A percentile compares a stretch with the other conserved stretches of the same genome.
phyloP scores from a whole-genome alignment of 768 basidiomycete genomes.

The Leccinum variicolor region DNA sequence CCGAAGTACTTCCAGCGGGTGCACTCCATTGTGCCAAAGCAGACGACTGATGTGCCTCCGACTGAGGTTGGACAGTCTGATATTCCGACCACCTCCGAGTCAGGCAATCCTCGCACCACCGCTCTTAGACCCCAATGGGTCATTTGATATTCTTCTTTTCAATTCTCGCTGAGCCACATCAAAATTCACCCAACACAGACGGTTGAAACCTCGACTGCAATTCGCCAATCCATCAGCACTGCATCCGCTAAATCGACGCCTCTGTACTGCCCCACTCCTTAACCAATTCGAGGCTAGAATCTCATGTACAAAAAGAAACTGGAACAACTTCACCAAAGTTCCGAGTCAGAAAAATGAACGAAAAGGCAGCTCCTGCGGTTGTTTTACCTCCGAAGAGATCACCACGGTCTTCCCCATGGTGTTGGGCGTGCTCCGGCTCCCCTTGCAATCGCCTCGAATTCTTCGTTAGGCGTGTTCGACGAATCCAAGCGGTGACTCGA shows the following conservation, averaged over 20 bases:
- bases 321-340: neutral
- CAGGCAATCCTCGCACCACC: neutral
- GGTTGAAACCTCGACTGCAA: neutral
- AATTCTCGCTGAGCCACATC: too few relatives aligned
- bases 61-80: neutral
- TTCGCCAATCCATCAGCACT: neutral
- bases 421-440: conserved; percentile 25
- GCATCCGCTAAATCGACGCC: neutral
- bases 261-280: neutral
- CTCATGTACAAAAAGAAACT: neutral
- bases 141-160: neutral
- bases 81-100: neutral
- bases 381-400: neutral
- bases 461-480: conserved; percentile 43
- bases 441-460: conserved; percentile 45
- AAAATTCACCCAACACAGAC: too few relatives aligned
- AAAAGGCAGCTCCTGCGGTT: neutral
- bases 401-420: conserved; percentile 29
- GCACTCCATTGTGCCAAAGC: too few relatives aligned
- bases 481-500: conserved; percentile 35
- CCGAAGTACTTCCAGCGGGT: too few relatives aligned
- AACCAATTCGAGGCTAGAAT: neutral
- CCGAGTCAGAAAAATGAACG: neutral
- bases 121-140: neutral
- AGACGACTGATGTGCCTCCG: neutral